Percentiles rank a stretch among this genome's conserved stretches.
Conservation (phyloP, 495 filamentous ascomycete genomes). For the Xylaria cubensis region DNA sequence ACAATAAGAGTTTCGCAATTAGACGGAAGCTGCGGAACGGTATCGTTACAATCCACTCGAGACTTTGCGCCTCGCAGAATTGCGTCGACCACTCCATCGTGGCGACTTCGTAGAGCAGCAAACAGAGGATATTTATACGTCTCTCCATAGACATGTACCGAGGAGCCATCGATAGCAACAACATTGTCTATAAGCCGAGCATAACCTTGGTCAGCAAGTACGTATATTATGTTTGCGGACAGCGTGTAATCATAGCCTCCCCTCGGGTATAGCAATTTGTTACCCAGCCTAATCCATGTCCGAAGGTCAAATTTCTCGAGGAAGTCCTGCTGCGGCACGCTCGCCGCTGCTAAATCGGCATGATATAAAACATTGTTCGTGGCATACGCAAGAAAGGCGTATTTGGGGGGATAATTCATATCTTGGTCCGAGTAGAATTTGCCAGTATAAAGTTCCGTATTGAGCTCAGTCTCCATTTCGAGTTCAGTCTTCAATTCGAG, state of each 20-base stretch:
- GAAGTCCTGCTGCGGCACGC: background rate
- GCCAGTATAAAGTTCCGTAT: too few relatives aligned
- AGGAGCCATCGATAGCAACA: background rate
- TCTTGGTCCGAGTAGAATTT: too few relatives aligned
- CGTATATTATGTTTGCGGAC: background rate
- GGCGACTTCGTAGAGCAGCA: background rate
- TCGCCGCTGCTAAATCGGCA: constrained; percentile 24
- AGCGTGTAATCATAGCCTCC: background rate
- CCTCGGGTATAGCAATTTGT: too few relatives aligned
- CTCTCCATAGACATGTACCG: background rate
- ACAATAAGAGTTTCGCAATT: background rate
- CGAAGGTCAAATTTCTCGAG: background rate
- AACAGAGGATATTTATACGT: background rate
- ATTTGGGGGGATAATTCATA: background rate
- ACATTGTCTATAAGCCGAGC: background rate
- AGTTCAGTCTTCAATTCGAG: background rate
- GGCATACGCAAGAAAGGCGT: constrained; percentile 32
- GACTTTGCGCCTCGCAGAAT: background rate
- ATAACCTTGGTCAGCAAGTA: background rate
- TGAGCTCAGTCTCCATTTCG: too few relatives aligned
- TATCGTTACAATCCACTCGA: background rate
- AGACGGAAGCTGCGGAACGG: background rate
- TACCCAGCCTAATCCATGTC: background rate
- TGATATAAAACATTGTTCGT: constrained; percentile 27
- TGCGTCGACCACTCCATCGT: background rate